Evolutionary conservation across 176 grass and related monocot species (phyloP).

Genomic region (Zoysia pacifica): DNA sequence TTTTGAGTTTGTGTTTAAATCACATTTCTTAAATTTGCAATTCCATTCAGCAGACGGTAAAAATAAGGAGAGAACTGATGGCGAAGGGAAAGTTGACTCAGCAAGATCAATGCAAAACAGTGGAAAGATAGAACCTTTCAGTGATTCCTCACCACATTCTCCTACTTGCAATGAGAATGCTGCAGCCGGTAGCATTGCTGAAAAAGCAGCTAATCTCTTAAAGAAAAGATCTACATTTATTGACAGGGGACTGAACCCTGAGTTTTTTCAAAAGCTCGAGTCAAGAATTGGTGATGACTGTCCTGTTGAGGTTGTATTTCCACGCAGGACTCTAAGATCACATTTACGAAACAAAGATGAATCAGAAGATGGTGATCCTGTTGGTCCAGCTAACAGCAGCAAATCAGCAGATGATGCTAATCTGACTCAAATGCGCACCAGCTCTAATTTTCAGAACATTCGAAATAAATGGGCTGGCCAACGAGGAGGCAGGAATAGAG

Average conservation of each 20-base stretch:
- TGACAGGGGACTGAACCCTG: conserved; percentile 87
- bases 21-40: conserved; percentile 25
- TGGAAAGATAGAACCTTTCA: conserved; percentile 44
- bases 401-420: conserved; percentile 44
- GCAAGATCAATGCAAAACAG: conserved; percentile 41
- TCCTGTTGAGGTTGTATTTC: conserved; percentile 81
- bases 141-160: conserved; percentile 52
- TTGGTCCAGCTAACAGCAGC: conserved; percentile 53
- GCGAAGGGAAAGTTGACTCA: conserved; percentile 57
- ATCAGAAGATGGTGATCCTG: conserved; percentile 60
- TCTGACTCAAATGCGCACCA: conserved; percentile 45
- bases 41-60: conserved; percentile 56
- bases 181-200: conserved; percentile 58
- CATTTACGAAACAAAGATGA: conserved; percentile 62
- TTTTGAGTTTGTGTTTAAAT: neutral
- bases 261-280: conserved; percentile 96
- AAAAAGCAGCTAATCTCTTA: conserved; percentile 80
- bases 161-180: conserved; percentile 56
- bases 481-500: conserved; percentile 58
- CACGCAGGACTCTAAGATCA: conserved; percentile 54
- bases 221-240: conserved; percentile 80
- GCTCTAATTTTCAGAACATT: conserved; percentile 54
- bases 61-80: conserved; percentile 53
- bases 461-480: conserved; percentile 72
- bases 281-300: conserved; percentile 69